A percentile compares a stretch with the other conserved stretches of the same genome.
phyloP scores from a whole-genome alignment of 257 asterid genomes.

The Orobanche coerulescens region DNA sequence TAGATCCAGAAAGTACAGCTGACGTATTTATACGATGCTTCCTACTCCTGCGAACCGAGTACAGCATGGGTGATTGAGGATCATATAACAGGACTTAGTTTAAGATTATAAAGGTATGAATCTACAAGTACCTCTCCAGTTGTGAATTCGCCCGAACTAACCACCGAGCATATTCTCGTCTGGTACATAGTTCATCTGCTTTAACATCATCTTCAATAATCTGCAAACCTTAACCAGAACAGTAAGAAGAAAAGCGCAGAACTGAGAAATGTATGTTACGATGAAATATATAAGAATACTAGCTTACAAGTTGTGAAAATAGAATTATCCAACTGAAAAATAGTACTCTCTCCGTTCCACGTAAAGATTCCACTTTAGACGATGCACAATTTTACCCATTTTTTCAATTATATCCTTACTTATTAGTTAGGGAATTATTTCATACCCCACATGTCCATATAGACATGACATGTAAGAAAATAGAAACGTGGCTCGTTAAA shows the following conservation, averaged over 20 bases:
- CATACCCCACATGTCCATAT: no score
- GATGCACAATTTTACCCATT: no score
- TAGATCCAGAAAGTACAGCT: slow-evolving; percentile 71
- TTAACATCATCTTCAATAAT: slow-evolving; percentile 65
- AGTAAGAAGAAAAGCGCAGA: slow-evolving; percentile 29
- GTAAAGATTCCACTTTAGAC: no score
- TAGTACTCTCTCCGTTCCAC: no score
- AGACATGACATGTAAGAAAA: no score
- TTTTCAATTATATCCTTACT: no score
- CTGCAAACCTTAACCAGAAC: slow-evolving; percentile 44
- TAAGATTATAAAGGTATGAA: not conserved
- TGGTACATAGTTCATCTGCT: slow-evolving; percentile 75
- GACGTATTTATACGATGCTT: slow-evolving; percentile 51
- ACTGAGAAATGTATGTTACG: slow-evolving; percentile 17
- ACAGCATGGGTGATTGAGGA: slow-evolving; percentile 15
- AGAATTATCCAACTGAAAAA: no score
- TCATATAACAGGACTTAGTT: not conserved
- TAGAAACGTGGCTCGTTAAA: no score
- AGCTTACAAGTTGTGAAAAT: not conserved
- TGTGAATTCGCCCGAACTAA: slow-evolving; percentile 51
- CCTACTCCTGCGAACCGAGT: slow-evolving; percentile 41
- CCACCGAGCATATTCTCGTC: slow-evolving; percentile 94
- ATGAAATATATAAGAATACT: not conserved
- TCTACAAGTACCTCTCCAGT: slow-evolving; percentile 59
- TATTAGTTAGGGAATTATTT: no score